Base-by-base conservation (phyloP, 371 early-diverging fungal genomes). In the Batkoa obscura region DNA sequence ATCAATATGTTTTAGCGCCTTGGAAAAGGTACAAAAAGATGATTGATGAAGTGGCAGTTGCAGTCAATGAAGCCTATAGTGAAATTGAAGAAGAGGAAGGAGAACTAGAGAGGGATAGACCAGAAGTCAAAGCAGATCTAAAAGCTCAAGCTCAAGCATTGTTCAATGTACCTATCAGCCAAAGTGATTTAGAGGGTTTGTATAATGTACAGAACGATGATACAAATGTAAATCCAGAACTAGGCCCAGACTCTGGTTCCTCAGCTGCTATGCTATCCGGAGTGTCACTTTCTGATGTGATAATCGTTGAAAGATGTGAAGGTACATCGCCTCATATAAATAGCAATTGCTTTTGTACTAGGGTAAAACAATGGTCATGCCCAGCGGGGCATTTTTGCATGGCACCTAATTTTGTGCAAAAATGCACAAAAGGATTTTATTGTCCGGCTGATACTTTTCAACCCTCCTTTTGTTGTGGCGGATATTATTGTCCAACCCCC, bases 371-470 rank as follows among this genome's bases (percentile, higher is more conserved):
- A 9, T 54, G 54, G 54, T 15, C 35, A 2, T 54, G 54, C 1
- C 37, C 35, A 41, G 32, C 54, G 17, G 53, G 60, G 9, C 6
- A 56, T 42, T 62, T 55, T 46, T 62, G 62, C 15, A 31, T 59
- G 45, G 36, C 50, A 5, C 59, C 55, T 13, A 39, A 36, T 9
- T 32, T 51, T n/a, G 10, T 36, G 15, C 4, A 48, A 17, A 13
- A n/a, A 13, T 54, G 58, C 31, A n/a, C 53, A 1, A 8, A 15
- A 31, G 70, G 70, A 9, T 70, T 68, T 38, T 65, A 62, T 33
- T 70, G 70, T 45, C 73, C 73, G 4, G 46, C 63, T 6, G 69
- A 73, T 49, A 66, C 73, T 3, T 60, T 66, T 23, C 73, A 73
- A 53, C 73, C 73, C 3, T 59, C 68, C 51, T 73, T 67, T 38